Conservation (phyloP, 805 yeast species). For the Jamesozyma rosinii region DNA sequence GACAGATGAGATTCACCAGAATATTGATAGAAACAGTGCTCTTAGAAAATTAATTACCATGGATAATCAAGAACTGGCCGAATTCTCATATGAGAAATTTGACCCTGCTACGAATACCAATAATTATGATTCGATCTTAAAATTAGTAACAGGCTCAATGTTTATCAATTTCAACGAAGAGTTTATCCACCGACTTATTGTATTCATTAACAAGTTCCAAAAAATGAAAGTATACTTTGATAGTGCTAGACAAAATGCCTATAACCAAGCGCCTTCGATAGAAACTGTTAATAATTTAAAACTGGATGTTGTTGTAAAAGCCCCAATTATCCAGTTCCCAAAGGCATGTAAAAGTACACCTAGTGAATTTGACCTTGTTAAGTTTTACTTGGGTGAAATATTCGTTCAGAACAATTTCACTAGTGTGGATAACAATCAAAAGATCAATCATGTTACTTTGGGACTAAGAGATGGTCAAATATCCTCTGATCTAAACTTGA, state of each 20-base stretch:
- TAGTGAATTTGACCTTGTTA: conserved; percentile 48
- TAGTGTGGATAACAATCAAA: conserved; percentile 17
- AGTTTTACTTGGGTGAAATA: conserved; percentile 75
- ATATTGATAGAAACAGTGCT: conserved; percentile 48
- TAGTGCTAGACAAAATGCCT: conserved; percentile 77
- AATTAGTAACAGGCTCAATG: conserved; percentile 57
- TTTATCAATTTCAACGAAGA: conserved; percentile 73
- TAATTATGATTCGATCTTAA: conserved; percentile 34
- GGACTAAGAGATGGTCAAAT: conserved; percentile 68
- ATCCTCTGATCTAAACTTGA: conserved; percentile 50
- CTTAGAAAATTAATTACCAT: conserved; percentile 63
- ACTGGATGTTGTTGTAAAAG: conserved; percentile 60
- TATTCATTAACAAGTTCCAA: conserved; percentile 63
- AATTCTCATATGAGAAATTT: conserved; percentile 73
- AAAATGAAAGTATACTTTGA: conserved; percentile 87
- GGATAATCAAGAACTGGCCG: conserved; percentile 69
- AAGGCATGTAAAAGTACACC: conserved; percentile 36
- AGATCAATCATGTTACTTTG: conserved; percentile 49
- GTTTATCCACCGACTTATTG: conserved; percentile 58
- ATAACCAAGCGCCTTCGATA: conserved; percentile 65
- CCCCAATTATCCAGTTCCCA: conserved; percentile 83
- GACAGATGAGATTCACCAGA: conserved; percentile 65
- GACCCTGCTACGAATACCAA: conserved; percentile 44
- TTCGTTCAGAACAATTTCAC: conserved; percentile 55
- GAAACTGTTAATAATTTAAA: conserved; percentile 47